These are phyloP conservation scores for Sugiyamaella neomexicana DNA, from an alignment of 1,139 yeast species.

Conservation along the genomic window DNA sequence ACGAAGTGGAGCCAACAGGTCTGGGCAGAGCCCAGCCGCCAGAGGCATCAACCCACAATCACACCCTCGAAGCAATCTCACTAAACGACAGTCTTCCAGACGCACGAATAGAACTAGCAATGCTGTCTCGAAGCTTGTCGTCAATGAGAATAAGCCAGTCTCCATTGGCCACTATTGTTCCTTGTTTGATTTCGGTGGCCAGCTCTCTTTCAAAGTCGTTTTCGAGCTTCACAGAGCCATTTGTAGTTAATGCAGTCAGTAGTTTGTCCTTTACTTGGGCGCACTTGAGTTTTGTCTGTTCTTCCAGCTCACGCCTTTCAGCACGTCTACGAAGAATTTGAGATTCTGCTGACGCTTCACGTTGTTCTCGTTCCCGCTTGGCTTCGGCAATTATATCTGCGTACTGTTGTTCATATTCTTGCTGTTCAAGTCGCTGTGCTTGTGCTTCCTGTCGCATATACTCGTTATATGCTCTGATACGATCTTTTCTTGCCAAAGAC, in stretches of 20 bases:
- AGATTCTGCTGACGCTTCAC: constrained; percentile 30
- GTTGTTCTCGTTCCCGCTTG: constrained; percentile 29
- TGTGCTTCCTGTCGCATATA: constrained; percentile 37
- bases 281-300: constrained; percentile 18
- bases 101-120: constrained; percentile 12
- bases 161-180: constrained; percentile 23
- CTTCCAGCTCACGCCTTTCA: constrained; percentile 28
- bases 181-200: constrained; percentile 22
- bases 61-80: constrained; percentile 14
- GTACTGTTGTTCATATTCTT: constrained; percentile 32
- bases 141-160: constrained; percentile 23
- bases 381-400: constrained; percentile 37
- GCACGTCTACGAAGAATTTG: constrained; percentile 27
- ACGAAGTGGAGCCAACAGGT: background rate
- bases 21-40: constrained; percentile 5
- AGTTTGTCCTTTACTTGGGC: constrained; percentile 16
- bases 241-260: constrained; percentile 16
- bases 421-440: constrained; percentile 29
- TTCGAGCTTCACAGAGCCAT: constrained; percentile 21
- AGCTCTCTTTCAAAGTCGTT: constrained; percentile 22
- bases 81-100: constrained; percentile 22
- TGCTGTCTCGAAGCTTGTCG: background rate
- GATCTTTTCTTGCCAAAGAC: constrained; percentile 37
- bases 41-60: background rate
- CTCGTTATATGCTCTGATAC: constrained; percentile 38